Percentiles rank a stretch among this genome's conserved stretches.
These are phyloP conservation scores for Pythium biforme DNA, from an alignment of 352 stramenopile genomes.

Conservation along the genomic window DNA sequence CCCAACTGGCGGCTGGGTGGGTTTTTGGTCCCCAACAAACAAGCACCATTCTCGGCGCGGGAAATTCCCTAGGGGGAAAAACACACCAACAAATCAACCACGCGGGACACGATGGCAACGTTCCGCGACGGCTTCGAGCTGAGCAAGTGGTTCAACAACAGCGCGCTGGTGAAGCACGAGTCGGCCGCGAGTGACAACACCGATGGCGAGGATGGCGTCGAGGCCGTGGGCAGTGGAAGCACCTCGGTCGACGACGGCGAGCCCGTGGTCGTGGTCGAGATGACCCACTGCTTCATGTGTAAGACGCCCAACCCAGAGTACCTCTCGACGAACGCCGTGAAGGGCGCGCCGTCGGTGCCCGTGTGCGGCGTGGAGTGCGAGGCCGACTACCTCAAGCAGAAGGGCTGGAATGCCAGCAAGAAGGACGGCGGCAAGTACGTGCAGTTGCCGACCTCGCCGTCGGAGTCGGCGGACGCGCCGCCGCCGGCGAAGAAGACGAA, in stretches of 20 bases:
- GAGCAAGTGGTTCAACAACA: slow-evolving; percentile 82
- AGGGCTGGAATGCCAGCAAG: slow-evolving; percentile 28
- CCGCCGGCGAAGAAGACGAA: slow-evolving; percentile 46
- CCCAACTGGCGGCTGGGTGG: slow-evolving; percentile 22
- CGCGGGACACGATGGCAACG: slow-evolving; percentile 25
- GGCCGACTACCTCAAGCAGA: slow-evolving; percentile 48
- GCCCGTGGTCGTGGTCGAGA: slow-evolving; percentile 24
- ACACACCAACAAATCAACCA: background rate
- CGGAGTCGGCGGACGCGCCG: slow-evolving; percentile 8
- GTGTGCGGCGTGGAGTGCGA: slow-evolving; percentile 77
- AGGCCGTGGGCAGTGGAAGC: slow-evolving; percentile 11
- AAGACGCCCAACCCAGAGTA: slow-evolving; percentile 57
- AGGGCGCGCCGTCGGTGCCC: slow-evolving; percentile 45
- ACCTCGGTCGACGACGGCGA: slow-evolving; percentile 12
- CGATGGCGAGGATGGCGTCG: slow-evolving; percentile 37
- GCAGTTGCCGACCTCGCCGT: slow-evolving; percentile 21
- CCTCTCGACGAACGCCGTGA: slow-evolving; percentile 56
- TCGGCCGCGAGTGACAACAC: slow-evolving; percentile 40
- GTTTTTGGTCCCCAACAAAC: background rate
- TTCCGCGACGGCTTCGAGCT: slow-evolving; percentile 71
- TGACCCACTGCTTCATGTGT: slow-evolving; percentile 62
- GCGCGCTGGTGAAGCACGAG: slow-evolving; percentile 11
- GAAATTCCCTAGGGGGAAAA: slow-evolving; percentile 8
- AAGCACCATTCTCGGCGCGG: slow-evolving; percentile 7
- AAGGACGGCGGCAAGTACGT: slow-evolving; percentile 31